Percentiles rank a stretch among this genome's conserved stretches.
Evolutionary conservation across 441 rosid genomes (phyloP).

Genomic region (Biscutella laevigata): DNA sequence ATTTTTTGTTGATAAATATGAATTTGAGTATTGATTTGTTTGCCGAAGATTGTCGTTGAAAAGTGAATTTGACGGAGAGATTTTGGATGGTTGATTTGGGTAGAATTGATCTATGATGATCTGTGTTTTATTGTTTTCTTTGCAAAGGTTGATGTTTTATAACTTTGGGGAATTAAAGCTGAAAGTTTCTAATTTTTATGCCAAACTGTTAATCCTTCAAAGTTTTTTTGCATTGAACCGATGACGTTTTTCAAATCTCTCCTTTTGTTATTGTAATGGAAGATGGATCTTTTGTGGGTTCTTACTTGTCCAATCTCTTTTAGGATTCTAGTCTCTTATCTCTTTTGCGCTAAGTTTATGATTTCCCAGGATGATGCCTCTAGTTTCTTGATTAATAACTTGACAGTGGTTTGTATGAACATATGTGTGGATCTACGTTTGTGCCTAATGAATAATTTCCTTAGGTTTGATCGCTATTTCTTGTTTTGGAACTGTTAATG

Average conservation of each 20-base stretch:
- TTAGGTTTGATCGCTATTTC: conserved; percentile 18
- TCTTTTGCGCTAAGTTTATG: background rate
- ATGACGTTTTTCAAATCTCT: background rate
- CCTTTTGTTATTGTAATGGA: background rate
- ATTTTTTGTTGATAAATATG: background rate
- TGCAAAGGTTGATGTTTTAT: too few relatives aligned
- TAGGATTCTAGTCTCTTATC: background rate
- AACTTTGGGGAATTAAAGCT: background rate
- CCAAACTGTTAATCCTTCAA: background rate
- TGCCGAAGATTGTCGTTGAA: conserved; percentile 9
- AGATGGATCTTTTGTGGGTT: background rate
- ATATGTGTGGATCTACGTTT: conserved; percentile 2
- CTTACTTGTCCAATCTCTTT: background rate
- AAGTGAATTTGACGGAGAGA: background rate
- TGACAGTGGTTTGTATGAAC: conserved; percentile 8
- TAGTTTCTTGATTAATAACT: conserved; percentile 3
- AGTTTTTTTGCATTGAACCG: background rate
- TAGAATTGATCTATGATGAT: background rate
- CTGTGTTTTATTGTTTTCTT: background rate
- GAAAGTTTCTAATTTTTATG: conserved; percentile 11
- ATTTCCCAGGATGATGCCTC: background rate
- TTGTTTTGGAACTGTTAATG: conserved; percentile 31
- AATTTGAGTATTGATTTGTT: background rate
- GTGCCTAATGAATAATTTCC: too few relatives aligned
- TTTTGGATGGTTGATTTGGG: background rate